Evolutionary conservation across 352 stramenopile genomes (phyloP).

Genomic region (Phytophthora megakarya): DNA sequence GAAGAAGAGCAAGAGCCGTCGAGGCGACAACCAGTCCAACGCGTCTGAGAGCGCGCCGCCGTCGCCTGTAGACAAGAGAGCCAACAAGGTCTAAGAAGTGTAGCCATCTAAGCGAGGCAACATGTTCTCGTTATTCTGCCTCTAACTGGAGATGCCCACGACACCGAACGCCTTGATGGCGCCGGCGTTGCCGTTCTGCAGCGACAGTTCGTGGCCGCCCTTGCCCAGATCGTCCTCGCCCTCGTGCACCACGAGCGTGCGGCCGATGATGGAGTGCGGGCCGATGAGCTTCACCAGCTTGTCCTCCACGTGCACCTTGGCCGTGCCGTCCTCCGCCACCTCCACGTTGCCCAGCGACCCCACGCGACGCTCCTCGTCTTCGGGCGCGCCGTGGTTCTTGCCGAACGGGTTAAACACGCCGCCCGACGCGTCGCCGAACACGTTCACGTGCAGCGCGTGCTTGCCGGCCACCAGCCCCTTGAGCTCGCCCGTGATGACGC

Average conservation of each 20-base stretch:
- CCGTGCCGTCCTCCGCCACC: slow-evolving; percentile 85
- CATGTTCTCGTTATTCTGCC: background rate
- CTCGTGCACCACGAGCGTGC: slow-evolving; percentile 94
- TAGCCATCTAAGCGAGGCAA: background rate
- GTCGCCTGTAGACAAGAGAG: slow-evolving; percentile 25
- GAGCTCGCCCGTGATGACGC: slow-evolving; percentile 82
- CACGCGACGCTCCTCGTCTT: slow-evolving; percentile 96
- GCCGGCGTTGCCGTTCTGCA: slow-evolving; percentile 97
- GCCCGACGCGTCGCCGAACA: slow-evolving; percentile 95
- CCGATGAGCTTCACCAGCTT: slow-evolving; percentile 97
- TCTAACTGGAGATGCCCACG: slow-evolving; percentile 90
- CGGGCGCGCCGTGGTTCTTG: slow-evolving; percentile 96
- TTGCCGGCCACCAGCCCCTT: slow-evolving; percentile 86
- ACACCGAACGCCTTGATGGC: slow-evolving; percentile 92
- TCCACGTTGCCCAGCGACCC: slow-evolving; percentile 94
- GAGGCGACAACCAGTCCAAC: slow-evolving; percentile 37
- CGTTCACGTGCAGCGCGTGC: slow-evolving; percentile 95
- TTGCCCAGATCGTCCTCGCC: slow-evolving; percentile 96
- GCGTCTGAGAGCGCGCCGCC: slow-evolving; percentile 31
- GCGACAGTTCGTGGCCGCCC: slow-evolving; percentile 95
- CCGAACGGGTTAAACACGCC: slow-evolving; percentile 98
- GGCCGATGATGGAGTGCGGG: slow-evolving; percentile 97
- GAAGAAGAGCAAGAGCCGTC: slow-evolving; percentile 38
- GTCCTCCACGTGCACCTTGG: slow-evolving; percentile 94
- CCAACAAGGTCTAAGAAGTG: slow-evolving; percentile 18